Percentiles rank a stretch among this genome's conserved stretches.
Conservation (phyloP, 202 grass and related monocot species). For the Eragrostis tef region DNA sequence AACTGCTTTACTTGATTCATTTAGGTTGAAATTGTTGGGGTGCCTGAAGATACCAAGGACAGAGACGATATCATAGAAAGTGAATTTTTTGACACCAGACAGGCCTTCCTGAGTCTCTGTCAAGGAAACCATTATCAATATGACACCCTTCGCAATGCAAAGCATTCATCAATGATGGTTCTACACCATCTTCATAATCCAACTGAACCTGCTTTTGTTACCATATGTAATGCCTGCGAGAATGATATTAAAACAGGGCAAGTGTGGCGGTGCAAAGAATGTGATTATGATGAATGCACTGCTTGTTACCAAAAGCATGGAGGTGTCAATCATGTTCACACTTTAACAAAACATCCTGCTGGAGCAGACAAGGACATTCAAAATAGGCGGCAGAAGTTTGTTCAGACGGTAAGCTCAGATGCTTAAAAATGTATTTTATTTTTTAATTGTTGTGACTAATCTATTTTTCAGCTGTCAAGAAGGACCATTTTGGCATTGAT, state of each 20-base stretch:
- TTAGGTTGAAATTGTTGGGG: slow-evolving; percentile 79
- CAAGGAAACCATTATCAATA: slow-evolving; percentile 97
- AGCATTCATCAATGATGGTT: slow-evolving; percentile 96
- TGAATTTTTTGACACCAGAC: slow-evolving; percentile 84
- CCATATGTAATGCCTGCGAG: slow-evolving; percentile 73
- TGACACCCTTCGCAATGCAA: slow-evolving; percentile 84
- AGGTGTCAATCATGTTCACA: slow-evolving; percentile 71
- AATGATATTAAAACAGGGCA: slow-evolving; percentile 73
- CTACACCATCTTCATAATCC: slow-evolving; percentile 97
- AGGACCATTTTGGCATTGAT: slow-evolving; percentile 2
- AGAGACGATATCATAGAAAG: slow-evolving; percentile 83
- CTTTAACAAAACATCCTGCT: slow-evolving; percentile 64
- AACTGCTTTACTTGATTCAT: slow-evolving; percentile 29
- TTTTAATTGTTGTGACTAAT: slow-evolving; percentile 17
- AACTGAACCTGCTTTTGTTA: slow-evolving; percentile 75
- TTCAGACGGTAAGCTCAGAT: slow-evolving; percentile 53
- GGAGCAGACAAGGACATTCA: slow-evolving; percentile 63
- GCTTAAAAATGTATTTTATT: background rate
- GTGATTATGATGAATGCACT: slow-evolving; percentile 86
- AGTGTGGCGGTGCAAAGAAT: slow-evolving; percentile 87
- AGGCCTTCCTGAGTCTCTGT: slow-evolving; percentile 90
- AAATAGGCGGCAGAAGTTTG: slow-evolving; percentile 66
- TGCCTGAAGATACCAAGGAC: slow-evolving; percentile 74
- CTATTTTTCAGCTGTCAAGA: slow-evolving; percentile 1
- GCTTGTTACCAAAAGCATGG: slow-evolving; percentile 74